phyloP scores from a whole-genome alignment of 2,329 filamentous ascomycete species.

The Colletotrichum orbiculare region DNA sequence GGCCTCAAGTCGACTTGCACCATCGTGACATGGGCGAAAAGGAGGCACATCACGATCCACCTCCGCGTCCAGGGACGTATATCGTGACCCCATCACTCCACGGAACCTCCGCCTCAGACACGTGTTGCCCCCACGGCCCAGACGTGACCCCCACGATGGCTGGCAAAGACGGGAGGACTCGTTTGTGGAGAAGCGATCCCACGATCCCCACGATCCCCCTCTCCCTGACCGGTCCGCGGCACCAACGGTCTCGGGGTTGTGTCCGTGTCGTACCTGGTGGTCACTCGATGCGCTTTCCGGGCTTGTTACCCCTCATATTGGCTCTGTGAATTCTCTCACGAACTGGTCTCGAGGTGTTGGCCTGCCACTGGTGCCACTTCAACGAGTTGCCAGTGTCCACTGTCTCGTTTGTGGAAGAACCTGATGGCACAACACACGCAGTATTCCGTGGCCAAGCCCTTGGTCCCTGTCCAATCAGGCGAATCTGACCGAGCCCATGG shows the following conservation, averaged over 20 bases:
- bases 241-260: constrained; percentile 8
- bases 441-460: no score
- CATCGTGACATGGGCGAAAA: not conserved
- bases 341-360: no score
- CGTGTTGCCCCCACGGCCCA: not conserved
- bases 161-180: not conserved
- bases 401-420: no score
- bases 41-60: constrained; percentile 8
- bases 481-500: no score
- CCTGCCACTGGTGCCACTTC: no score
- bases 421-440: no score
- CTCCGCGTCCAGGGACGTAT: constrained; percentile 1
- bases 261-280: not conserved
- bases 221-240: not conserved
- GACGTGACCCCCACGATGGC: constrained; percentile 21
- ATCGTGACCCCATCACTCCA: constrained; percentile 5
- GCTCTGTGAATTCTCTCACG: no score
- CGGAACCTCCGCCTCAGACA: constrained; percentile 3
- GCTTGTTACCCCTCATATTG: not conserved
- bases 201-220: constrained; percentile 11
- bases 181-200: not conserved
- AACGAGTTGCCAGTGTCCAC: no score
- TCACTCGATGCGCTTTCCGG: not conserved
- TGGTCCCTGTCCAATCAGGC: no score
- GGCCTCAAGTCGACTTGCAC: not conserved